These are phyloP conservation scores for Ocimum tenuiflorum DNA, from an alignment of 257 asterid species.

Conservation along the genomic window DNA sequence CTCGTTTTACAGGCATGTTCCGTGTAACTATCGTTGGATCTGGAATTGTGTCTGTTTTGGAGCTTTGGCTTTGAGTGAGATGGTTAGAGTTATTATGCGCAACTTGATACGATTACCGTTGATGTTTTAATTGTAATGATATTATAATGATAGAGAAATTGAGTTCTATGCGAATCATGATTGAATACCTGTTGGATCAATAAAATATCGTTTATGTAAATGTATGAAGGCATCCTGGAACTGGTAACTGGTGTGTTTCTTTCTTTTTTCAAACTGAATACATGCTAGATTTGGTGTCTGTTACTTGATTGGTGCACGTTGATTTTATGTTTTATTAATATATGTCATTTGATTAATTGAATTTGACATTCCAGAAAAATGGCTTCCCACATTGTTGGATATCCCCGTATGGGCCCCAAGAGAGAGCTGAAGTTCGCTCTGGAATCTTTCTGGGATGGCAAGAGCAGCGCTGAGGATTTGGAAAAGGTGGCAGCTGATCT, in stretches of 20 bases:
- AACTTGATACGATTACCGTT: not conserved
- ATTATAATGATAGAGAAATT: no score
- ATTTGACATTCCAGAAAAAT: constrained; percentile 33
- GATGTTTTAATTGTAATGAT: no score
- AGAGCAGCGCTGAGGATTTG: constrained; percentile 57
- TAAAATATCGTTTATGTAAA: no score
- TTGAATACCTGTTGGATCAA: no score
- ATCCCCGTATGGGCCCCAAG: constrained; percentile 52
- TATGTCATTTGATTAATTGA: no score
- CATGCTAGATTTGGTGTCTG: not conserved
- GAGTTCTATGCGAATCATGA: no score
- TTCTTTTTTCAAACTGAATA: not conserved
- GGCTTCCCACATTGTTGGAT: constrained; percentile 92
- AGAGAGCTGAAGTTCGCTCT: constrained; percentile 62
- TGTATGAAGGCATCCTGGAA: no score
- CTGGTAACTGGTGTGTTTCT: not conserved
- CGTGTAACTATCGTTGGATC: constrained; percentile 14
- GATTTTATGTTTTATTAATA: not conserved
- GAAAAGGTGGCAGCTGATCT: constrained; percentile 72
- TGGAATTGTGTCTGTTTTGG: not conserved
- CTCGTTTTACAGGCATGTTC: constrained; percentile 21
- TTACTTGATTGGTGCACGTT: no score
- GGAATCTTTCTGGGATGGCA: constrained; percentile 50
- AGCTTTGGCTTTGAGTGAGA: constrained; percentile 27
- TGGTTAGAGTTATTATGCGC: not conserved